Conservation (phyloP, 2,329 filamentous ascomycete species). For the Phialemonium atrogriseum region DNA sequence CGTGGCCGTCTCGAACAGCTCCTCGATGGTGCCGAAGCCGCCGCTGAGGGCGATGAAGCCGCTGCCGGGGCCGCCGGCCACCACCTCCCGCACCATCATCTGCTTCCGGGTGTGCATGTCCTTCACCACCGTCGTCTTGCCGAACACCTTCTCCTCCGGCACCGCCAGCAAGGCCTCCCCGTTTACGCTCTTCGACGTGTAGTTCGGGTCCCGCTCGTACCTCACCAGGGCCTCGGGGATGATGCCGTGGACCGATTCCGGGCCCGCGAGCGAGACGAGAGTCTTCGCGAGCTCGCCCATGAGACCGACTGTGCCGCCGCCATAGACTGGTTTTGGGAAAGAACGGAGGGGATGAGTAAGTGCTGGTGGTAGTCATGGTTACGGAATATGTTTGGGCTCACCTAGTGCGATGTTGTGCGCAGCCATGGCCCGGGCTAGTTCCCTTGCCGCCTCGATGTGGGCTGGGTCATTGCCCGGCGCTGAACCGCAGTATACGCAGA, state of each 20-base stretch:
- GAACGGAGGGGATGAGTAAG: too few relatives aligned
- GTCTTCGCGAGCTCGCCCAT: slow-evolving; percentile 93
- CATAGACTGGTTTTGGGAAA: too few relatives aligned
- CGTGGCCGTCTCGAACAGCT: slow-evolving; percentile 82
- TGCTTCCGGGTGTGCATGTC: slow-evolving; percentile 97
- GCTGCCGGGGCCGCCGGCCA: slow-evolving; percentile 69
- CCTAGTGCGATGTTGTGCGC: slow-evolving; percentile 69
- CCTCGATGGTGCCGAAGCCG: slow-evolving; percentile 92
- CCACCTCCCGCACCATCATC: slow-evolving; percentile 84
- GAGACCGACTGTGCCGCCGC: slow-evolving; percentile 85
- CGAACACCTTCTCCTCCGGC: slow-evolving; percentile 61
- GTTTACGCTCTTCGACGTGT: slow-evolving; percentile 32
- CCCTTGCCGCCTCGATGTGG: slow-evolving; percentile 70
- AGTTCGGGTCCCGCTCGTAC: slow-evolving; percentile 61
- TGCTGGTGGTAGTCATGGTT: slow-evolving; percentile 1
- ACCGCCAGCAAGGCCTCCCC: slow-evolving; percentile 39
- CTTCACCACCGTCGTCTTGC: slow-evolving; percentile 76
- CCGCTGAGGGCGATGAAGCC: slow-evolving; percentile 86
- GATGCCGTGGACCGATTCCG: slow-evolving; percentile 79
- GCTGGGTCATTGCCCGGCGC: slow-evolving; percentile 62
- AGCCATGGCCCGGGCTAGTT: slow-evolving; percentile 67
- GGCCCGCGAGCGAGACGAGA: slow-evolving; percentile 74
- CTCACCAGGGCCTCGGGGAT: slow-evolving; percentile 80
- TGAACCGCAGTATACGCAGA: slow-evolving; percentile 94
- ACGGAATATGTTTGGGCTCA: too few relatives aligned